A percentile compares a stretch with the other conserved stretches of the same genome.
phyloP scores from a whole-genome alignment of 306 rosid species.

The Lupinus albus region DNA sequence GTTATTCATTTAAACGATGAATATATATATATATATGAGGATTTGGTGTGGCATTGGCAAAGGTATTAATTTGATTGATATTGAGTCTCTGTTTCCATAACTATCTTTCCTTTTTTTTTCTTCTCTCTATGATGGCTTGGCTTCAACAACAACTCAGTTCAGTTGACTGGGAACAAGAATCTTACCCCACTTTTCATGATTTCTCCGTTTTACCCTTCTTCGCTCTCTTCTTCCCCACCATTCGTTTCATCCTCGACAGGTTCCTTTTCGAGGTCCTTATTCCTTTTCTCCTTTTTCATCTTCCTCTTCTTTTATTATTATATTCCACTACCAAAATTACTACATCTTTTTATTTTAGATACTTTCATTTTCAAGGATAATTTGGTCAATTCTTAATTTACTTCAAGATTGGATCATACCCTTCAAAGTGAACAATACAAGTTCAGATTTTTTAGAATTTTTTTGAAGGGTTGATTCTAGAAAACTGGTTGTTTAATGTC shows the following conservation, averaged over 20 bases:
- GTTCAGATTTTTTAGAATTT: neutral
- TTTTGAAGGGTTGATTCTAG: too few relatives aligned
- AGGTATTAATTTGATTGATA: too few relatives aligned
- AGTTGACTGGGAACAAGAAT: conserved; percentile 66
- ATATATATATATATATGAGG: too few relatives aligned
- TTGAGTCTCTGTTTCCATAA: too few relatives aligned
- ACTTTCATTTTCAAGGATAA: neutral
- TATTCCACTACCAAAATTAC: too few relatives aligned
- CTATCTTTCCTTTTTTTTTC: too few relatives aligned
- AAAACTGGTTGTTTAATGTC: too few relatives aligned
- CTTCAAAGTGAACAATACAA: neutral
- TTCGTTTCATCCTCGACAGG: conserved; percentile 73
- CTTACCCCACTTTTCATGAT: conserved; percentile 67
- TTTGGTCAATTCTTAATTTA: neutral
- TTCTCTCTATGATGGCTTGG: conserved; percentile 51
- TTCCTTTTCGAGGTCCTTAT: conserved; percentile 68
- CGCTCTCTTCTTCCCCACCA: conserved; percentile 68
- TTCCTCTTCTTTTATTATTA: neutral
- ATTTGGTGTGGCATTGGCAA: too few relatives aligned
- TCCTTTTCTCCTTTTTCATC: neutral
- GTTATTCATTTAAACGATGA: too few relatives aligned
- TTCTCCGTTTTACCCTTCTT: conserved; percentile 65
- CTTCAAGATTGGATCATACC: neutral
- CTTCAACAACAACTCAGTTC: conserved; percentile 40
- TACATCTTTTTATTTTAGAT: too few relatives aligned